phyloP scores from a whole-genome alignment of 768 basidiomycete genomes.

The Serpula lacrymans region DNA sequence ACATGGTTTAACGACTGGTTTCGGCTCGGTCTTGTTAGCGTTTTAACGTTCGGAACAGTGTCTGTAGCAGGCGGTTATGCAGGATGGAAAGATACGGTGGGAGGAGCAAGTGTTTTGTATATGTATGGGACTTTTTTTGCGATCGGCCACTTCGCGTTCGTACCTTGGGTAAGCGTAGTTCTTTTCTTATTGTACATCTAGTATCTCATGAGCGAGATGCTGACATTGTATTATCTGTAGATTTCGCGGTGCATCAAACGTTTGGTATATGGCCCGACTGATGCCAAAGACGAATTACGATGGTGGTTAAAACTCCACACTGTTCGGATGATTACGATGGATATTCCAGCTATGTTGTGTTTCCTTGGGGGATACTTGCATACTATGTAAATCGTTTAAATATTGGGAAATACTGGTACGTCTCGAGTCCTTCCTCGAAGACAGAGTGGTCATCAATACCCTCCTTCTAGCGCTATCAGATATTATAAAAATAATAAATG shows the following conservation, averaged over 20 bases:
- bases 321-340: background rate
- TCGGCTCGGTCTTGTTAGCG: background rate
- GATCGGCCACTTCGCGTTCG: slow-evolving; percentile 7
- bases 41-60: background rate
- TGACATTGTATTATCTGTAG: no score
- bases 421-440: background rate
- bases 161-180: no score
- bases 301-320: background rate
- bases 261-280: background rate
- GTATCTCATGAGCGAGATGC: no score
- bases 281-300: background rate
- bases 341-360: background rate
- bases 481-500: no score
- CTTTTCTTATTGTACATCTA: no score
- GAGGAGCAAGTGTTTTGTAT: slow-evolving; percentile 1
- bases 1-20: slow-evolving; percentile 3
- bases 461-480: background rate
- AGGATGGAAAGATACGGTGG: slow-evolving; percentile 2
- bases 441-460: background rate
- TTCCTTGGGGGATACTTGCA: background rate
- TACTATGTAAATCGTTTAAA: no score
- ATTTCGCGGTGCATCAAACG: background rate
- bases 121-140: slow-evolving; percentile 6
- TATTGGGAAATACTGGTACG: no score
- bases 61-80: slow-evolving; percentile 2